phyloP scores from a whole-genome alignment of 148 eudicot genomes.

The Polygonum maritimum region DNA sequence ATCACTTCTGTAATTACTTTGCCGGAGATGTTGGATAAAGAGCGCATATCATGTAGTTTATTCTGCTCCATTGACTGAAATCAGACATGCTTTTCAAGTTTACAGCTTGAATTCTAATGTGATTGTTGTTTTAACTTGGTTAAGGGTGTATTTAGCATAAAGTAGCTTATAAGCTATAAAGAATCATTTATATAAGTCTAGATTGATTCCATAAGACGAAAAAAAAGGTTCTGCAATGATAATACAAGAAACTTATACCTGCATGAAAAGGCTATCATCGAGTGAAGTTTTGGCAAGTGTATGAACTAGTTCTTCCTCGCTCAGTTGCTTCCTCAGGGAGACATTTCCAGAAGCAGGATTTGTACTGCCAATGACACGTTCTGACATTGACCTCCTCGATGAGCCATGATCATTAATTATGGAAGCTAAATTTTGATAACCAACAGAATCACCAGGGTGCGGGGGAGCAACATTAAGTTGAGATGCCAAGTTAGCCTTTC shows the following conservation, averaged over 20 bases:
- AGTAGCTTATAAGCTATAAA: not conserved
- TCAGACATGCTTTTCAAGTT: not conserved
- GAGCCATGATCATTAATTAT: slow-evolving; percentile 57
- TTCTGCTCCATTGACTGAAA: slow-evolving; percentile 51
- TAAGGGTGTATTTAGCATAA: not conserved
- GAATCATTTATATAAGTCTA: not conserved
- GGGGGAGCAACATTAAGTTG: slow-evolving; percentile 34
- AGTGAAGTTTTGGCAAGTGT: slow-evolving; percentile 24
- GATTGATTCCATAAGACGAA: not conserved
- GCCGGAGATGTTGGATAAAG: slow-evolving; percentile 26
- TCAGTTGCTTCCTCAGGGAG: slow-evolving; percentile 71
- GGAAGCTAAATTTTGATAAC: slow-evolving; percentile 52
- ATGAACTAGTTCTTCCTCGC: slow-evolving; percentile 36
- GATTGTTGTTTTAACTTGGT: not conserved
- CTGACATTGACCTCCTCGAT: slow-evolving; percentile 82
- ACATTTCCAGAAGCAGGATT: slow-evolving; percentile 57
- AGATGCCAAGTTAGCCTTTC: slow-evolving; percentile 32
- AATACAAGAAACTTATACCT: slow-evolving; percentile 22
- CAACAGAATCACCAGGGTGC: slow-evolving; percentile 21
- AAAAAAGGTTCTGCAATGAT: not conserved
- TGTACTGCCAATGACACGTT: slow-evolving; percentile 46
- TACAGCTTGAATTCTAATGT: not conserved
- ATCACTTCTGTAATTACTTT: slow-evolving; percentile 38
- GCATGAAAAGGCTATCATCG: slow-evolving; percentile 36
- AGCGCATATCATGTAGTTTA: slow-evolving; percentile 33